These are phyloP conservation scores for Pseudomassariella vexata DNA, from an alignment of 2,329 filamentous ascomycete species.

Conservation along the genomic window DNA sequence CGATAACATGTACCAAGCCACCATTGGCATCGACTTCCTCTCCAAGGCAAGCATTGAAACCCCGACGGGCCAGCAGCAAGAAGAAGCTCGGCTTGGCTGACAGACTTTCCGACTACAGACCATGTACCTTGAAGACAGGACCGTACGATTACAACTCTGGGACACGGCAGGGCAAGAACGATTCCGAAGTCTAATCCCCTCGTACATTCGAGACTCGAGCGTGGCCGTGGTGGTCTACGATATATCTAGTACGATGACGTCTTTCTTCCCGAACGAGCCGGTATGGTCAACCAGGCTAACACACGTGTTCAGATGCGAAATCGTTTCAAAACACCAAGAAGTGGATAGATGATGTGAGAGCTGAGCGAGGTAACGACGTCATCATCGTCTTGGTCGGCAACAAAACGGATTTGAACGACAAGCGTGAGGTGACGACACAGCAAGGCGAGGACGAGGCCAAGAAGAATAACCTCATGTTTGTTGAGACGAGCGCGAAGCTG, in stretches of 20 bases:
- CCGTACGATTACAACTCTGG: slow-evolving; percentile 95
- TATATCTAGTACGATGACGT: slow-evolving; percentile 65
- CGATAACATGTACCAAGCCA: slow-evolving; percentile 99
- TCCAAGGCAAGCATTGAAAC: slow-evolving; percentile 67
- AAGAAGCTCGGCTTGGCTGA: too few species aligned
- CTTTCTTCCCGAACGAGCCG: slow-evolving; percentile 4
- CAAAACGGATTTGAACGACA: slow-evolving; percentile 98
- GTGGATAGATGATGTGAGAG: slow-evolving; percentile 98
- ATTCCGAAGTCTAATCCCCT: slow-evolving; percentile 94
- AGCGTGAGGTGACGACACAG: slow-evolving; percentile 91
- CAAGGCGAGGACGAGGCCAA: slow-evolving; percentile 98
- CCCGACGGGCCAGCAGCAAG: neutral
- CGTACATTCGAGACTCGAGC: slow-evolving; percentile 96
- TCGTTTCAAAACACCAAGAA: slow-evolving; percentile 98
- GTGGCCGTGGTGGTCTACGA: slow-evolving; percentile 99
- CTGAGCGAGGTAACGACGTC: slow-evolving; percentile 95
- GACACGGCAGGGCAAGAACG: slow-evolving; percentile 97
- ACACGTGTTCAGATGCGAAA: slow-evolving; percentile 61
- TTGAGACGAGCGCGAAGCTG: slow-evolving; percentile 96
- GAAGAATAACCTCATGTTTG: slow-evolving; percentile 97
- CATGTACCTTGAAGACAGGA: slow-evolving; percentile 99
- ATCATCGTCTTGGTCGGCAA: slow-evolving; percentile 98
- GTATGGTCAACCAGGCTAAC: slow-evolving; percentile 12
- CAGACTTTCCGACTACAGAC: slow-evolving; percentile 49
- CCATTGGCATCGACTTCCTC: slow-evolving; percentile 98